Base-by-base conservation (phyloP, 1,284 basidiomycete genomes). In the Cutaneotrichosporon spelunceum region DNA sequence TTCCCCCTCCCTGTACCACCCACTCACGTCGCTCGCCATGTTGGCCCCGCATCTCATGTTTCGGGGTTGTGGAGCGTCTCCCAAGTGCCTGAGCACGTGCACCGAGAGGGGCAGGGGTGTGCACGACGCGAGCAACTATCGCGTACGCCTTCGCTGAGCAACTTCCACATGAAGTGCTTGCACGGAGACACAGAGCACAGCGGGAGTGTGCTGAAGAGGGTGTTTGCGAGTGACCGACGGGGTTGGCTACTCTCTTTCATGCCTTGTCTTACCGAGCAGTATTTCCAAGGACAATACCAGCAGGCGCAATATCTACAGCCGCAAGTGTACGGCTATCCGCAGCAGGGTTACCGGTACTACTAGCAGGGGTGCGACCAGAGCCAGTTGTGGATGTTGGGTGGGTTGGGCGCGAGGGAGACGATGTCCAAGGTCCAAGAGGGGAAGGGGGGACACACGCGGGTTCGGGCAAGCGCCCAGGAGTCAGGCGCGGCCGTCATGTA, bases 221-320 rank as follows among this genome's bases (percentile, higher is more conserved):
- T n/a, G 39, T 4, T 16, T 13, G 52, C 4, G 52, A 53, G 29
- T 30, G 33, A 6, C 5, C n/a, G 6, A 24, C 34, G 33, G 52
- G 34, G 21, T 34, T 53, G 33, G 23, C 19, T 26, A 23, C 33
- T 14, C 52, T 53, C 34, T 10, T 53, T 39, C 10, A 42, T 39
- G 21, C 52, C 34, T 3, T 53, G 34, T 53, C 52, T 53, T 39
- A 53, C 52, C 16, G 52, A 53, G 24, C 52, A 53, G 52, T 53
- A 34, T 36, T 34, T 19, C 19, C 48, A 49, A 26, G 47, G 47
- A 24, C 24, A 14, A 14, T 50, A 50, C 26, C 13, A 26, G 16
- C 48, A 50, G 26, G 48, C 23, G 14, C 10, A 24, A 5, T 47
- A 47, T 14, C 24, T 24, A 6, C 45, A 47, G 45, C 19, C 36